Base-by-base conservation (phyloP, 495 filamentous ascomycete genomes). In the Barbatosphaeria neglecta region DNA sequence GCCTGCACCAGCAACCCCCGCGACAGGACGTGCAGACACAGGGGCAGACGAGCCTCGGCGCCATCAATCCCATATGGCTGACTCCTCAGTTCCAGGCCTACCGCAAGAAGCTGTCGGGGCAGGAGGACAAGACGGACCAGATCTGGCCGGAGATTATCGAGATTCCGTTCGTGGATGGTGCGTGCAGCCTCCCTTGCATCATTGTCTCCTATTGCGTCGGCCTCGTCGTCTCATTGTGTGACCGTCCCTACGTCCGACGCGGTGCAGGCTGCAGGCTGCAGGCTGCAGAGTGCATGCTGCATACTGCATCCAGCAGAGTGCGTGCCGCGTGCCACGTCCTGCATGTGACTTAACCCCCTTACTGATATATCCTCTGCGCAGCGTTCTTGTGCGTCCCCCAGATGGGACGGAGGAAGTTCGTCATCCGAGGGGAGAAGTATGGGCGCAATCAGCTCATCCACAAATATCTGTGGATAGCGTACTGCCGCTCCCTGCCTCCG, bases 391-490 rank as follows among this genome's bases (percentile, higher is more conserved):
- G 81, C 45, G 86, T 86, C 52, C 86, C 84, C 37, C 80, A 82
- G 22, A 87, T 95, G 74, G 87, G 88, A 17, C 73, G 87, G 38
- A 74, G 76, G 55, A 95, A 96, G 68, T 77, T 77, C 60, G 78
- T 78, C 23, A 77, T 82, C 52, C 73, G 77, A 48, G 81, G 79
- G 15, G 82, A 84, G 59, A 81, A 75, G 15, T 81, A 82, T 50
- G 93, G 92, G 15, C 80, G 92, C 15, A 98, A 98, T 59, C 90
- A 95, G 70, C 72, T 95, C 44, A 92, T 98, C 57, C 77, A 81
- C 31, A 79, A 88, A 53, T 89, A 84, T 54, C 84, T 98, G 41
- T 79, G 75, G 72, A 66, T 73, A 49, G 62, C 67, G 15, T 72
- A 71, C 48, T 58, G 61, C 41, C 59, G 52, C 19, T 67, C 35